A percentile compares a stretch with the other conserved stretches of the same genome.
Conservation (phyloP, 257 asterid species). For the Jaltomata sinuosa region DNA sequence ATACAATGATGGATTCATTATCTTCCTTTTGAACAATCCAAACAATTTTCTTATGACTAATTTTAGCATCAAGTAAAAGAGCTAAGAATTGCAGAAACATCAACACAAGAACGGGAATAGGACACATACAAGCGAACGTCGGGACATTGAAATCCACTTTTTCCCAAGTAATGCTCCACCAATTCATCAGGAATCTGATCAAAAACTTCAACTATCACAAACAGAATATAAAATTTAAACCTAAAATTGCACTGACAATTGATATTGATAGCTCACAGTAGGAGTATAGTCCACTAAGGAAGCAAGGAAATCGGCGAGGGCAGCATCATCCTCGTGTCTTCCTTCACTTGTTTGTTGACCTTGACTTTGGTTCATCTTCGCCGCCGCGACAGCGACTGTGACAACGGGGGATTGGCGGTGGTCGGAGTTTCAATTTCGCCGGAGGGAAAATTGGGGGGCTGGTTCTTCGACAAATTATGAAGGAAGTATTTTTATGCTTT, state of each 20-base stretch:
- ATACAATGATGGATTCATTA: background rate
- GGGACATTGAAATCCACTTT: constrained; percentile 94
- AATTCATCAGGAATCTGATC: constrained; percentile 92
- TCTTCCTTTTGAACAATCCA: background rate
- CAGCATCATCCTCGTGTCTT: constrained; percentile 81
- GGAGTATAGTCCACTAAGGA: constrained; percentile 95
- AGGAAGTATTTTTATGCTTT: background rate
- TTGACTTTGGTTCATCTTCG: constrained; percentile 13
- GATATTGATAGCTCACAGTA: constrained; percentile 27
- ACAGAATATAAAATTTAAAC: background rate
- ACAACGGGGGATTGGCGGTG: background rate
- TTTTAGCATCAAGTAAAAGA: background rate
- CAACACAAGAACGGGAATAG: background rate
- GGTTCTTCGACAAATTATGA: background rate
- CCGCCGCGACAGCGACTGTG: background rate
- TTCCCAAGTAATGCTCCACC: constrained; percentile 92
- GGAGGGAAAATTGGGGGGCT: background rate
- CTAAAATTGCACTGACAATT: too few relatives aligned
- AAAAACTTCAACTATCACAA: background rate
- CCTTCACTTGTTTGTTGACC: constrained; percentile 61
- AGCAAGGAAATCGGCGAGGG: constrained; percentile 78
- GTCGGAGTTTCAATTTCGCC: background rate
- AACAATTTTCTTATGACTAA: background rate
- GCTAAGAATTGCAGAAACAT: background rate
- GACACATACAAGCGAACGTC: constrained; percentile 89